These are phyloP conservation scores for Luffa acutangula DNA, from an alignment of 306 rosid species.

Conservation along the genomic window DNA sequence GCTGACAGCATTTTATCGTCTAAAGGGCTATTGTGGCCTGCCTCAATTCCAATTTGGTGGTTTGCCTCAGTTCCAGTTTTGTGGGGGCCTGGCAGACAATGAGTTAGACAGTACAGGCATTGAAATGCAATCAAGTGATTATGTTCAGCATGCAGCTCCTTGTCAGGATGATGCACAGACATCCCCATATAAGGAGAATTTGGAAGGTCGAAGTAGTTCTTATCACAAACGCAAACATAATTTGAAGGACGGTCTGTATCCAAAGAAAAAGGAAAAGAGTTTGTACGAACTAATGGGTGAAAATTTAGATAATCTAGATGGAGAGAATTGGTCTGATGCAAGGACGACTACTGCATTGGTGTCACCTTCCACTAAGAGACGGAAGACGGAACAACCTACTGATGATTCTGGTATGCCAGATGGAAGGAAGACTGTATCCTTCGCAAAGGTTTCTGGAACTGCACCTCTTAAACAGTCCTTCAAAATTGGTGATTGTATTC, in stretches of 20 bases:
- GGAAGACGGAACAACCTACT: conserved; percentile 39
- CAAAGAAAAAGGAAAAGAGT: conserved; percentile 57
- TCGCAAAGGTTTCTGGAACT: conserved; percentile 41
- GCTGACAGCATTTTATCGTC: conserved; percentile 55
- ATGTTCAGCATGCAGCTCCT: conserved; percentile 26
- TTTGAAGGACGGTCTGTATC: conserved; percentile 40
- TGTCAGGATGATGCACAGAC: conserved; percentile 29
- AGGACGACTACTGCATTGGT: conserved; percentile 24
- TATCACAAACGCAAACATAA: conserved; percentile 67
- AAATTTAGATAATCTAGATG: conserved; percentile 30
- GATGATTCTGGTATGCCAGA: conserved; percentile 38
- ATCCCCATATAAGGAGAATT: conserved; percentile 23
- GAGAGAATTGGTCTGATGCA: conserved; percentile 37
- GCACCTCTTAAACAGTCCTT: conserved; percentile 40
- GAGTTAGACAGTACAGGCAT: conserved; percentile 28
- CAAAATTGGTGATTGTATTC: conserved; percentile 84
- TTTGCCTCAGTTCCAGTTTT: conserved; percentile 64
- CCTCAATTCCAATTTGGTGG: conserved; percentile 66
- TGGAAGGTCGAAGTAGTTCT: conserved; percentile 25
- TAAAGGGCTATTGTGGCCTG: conserved; percentile 62
- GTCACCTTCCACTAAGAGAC: conserved; percentile 39
- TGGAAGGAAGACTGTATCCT: conserved; percentile 47
- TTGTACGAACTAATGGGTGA: conserved; percentile 66
- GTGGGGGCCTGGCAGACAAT: conserved; percentile 46
- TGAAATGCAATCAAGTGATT: conserved; percentile 21